Evolutionary conservation across 305 asterid genomes (phyloP).

Genomic region (Fraxinus dipetala): DNA sequence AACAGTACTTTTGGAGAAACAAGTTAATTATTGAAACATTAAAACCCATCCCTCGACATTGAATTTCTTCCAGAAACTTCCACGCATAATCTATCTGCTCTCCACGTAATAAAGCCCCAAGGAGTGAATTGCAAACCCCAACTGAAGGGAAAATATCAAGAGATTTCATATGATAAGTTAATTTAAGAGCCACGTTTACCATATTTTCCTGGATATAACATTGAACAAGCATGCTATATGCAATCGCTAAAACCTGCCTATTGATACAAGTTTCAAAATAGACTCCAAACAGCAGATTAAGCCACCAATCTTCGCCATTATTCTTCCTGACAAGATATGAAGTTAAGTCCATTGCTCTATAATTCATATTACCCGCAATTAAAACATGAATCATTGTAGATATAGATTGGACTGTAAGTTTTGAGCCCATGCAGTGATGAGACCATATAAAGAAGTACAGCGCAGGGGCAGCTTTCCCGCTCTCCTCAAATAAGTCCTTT

Average conservation of each 20-base stretch:
- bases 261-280: conserved; percentile 10
- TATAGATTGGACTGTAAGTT: conserved; percentile 15
- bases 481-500: conserved; percentile 16
- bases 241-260: conserved; percentile 21
- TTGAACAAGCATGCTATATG: conserved; percentile 25
- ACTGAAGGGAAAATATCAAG: conserved; percentile 22
- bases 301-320: conserved; percentile 18
- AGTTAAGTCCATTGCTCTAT: conserved; percentile 27
- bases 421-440: not conserved
- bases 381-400: conserved; percentile 25
- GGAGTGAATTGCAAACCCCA: conserved; percentile 28
- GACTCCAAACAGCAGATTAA: conserved; percentile 12
- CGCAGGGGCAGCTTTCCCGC: conserved; percentile 23
- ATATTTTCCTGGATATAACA: conserved; percentile 22
- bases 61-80: conserved; percentile 24
- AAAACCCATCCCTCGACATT: conserved; percentile 16
- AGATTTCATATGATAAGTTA: conserved; percentile 17
- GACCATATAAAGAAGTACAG: conserved; percentile 23
- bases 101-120: conserved; percentile 18
- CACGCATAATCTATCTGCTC: conserved; percentile 24
- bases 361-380: conserved; percentile 26
- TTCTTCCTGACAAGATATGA: conserved; percentile 20
- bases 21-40: conserved; percentile 23
- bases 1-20: conserved; percentile 22
- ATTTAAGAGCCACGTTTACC: conserved; percentile 12